These are phyloP conservation scores for Penicillium expansum DNA, from an alignment of 2,329 filamentous ascomycete genomes.

Conservation along the genomic window DNA sequence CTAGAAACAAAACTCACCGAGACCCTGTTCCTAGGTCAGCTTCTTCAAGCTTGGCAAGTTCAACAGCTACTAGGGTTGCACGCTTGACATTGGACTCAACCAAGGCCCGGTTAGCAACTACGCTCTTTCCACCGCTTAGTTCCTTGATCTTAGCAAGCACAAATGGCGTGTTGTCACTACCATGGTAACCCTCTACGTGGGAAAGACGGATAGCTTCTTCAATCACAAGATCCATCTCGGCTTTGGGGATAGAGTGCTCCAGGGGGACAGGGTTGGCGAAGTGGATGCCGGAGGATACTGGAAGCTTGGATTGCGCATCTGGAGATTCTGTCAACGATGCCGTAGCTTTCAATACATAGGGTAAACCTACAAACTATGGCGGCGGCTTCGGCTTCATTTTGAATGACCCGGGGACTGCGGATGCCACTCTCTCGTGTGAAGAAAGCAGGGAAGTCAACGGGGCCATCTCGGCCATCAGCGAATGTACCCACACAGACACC, in stretches of 20 bases:
- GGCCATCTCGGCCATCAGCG: conserved; percentile 69
- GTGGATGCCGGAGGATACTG: conserved; percentile 73
- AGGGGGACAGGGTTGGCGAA: conserved; percentile 87
- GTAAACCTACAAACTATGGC: conserved; percentile 68
- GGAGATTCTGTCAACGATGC: conserved; percentile 4
- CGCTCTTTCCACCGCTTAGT: conserved; percentile 68
- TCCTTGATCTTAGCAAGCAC: conserved; percentile 76
- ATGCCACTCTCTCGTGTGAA: conserved; percentile 85
- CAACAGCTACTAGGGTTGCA: conserved; percentile 63
- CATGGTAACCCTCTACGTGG: conserved; percentile 62
- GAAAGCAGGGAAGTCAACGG: conserved; percentile 86
- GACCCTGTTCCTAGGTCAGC: conserved; percentile 25
- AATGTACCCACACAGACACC: conserved; percentile 83
- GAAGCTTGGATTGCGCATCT: conserved; percentile 70
- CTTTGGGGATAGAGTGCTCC: conserved; percentile 65
- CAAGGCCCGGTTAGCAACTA: conserved; percentile 70
- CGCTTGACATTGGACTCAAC: conserved; percentile 65
- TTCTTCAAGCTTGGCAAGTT: conserved; percentile 57
- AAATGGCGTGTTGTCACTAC: conserved; percentile 80
- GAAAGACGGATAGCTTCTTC: conserved; percentile 65
- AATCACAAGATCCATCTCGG: conserved; percentile 69
- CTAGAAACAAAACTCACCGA: conserved; percentile 40
- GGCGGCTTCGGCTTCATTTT: conserved; percentile 77
- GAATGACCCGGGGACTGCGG: conserved; percentile 71
- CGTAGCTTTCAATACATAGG: not conserved